Evolutionary conservation across 2,329 filamentous ascomycete genomes (phyloP).

Genomic region (Colletotrichum kahawae): DNA sequence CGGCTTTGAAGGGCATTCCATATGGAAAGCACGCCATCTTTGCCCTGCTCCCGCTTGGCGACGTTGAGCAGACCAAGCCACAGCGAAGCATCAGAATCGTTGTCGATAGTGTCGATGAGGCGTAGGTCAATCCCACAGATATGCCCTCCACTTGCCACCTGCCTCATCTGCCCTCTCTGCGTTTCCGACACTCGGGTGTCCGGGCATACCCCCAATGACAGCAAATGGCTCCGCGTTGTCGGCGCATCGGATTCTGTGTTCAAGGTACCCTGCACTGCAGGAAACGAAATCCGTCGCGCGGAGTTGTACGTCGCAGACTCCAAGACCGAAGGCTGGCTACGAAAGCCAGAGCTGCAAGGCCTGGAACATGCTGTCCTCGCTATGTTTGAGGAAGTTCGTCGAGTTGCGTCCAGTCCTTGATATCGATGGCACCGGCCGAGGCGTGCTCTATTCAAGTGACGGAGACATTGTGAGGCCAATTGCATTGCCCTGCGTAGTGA

Average conservation of each 20-base stretch:
- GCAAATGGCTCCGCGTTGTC: not conserved
- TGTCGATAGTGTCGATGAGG: not conserved
- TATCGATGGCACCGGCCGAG: not conserved
- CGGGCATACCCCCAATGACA: not conserved
- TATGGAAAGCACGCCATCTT: conserved; percentile 27
- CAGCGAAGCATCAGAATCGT: conserved; percentile 15
- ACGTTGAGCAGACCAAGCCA: conserved; percentile 26
- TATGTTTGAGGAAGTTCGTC: not conserved
- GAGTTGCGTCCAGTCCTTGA: conserved; percentile 3
- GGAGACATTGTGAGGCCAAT: conserved; percentile 24
- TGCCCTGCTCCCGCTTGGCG: conserved; percentile 24
- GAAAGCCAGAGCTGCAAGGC: not conserved
- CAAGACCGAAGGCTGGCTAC: not conserved
- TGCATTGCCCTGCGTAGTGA: conserved; percentile 22
- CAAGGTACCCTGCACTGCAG: too few relatives aligned
- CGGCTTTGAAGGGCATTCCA: conserved; percentile 30
- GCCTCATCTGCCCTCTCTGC: not conserved
- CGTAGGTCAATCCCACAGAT: not conserved
- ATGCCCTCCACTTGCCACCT: not conserved
- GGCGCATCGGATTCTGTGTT: not conserved
- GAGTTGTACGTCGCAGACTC: not conserved
- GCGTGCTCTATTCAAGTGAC: conserved; percentile 27
- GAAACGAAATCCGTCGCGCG: not conserved
- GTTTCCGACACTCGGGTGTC: not conserved
- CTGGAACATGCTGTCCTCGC: not conserved